Percentiles rank a stretch among this genome's conserved stretches.
Conservation (phyloP, 139 green algal genomes). For the Tetraselmis striata region DNA sequence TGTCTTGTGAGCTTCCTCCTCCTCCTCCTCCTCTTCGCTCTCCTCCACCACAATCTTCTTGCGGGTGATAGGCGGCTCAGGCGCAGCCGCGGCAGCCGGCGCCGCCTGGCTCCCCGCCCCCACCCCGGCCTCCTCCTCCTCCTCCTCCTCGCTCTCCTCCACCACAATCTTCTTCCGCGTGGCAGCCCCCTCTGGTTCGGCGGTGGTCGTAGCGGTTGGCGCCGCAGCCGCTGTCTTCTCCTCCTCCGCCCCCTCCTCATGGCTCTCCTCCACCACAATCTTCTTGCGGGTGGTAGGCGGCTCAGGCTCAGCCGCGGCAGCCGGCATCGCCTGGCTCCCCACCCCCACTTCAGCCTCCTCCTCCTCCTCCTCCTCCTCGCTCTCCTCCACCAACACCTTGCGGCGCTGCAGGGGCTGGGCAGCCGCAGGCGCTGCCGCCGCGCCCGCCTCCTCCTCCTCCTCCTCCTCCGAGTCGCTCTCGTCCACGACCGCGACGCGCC, state of each 20-base stretch:
- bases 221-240: not conserved
- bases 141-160: not conserved
- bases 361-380: not conserved
- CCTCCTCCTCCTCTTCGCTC: not conserved
- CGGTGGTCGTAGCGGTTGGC: not conserved
- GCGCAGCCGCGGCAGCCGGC: too few species aligned
- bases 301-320: too few species aligned
- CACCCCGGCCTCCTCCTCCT: not conserved
- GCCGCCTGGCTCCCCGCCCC: too few species aligned
- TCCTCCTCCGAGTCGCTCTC: not conserved
- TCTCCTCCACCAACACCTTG: not conserved
- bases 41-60: not conserved
- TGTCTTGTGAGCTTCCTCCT: not conserved
- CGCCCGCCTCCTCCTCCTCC: not conserved
- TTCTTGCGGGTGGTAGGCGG: too few species aligned
- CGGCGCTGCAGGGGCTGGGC: too few species aligned
- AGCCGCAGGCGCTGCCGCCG: too few species aligned
- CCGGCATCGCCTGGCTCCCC: too few species aligned
- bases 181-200: not conserved
- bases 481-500: not conserved
- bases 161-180: not conserved
- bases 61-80: not conserved
- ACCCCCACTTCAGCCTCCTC: not conserved
- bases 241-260: not conserved
- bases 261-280: not conserved